phyloP scores from a whole-genome alignment of 108 stramenopile genomes.

The Conticribra guillardii region DNA sequence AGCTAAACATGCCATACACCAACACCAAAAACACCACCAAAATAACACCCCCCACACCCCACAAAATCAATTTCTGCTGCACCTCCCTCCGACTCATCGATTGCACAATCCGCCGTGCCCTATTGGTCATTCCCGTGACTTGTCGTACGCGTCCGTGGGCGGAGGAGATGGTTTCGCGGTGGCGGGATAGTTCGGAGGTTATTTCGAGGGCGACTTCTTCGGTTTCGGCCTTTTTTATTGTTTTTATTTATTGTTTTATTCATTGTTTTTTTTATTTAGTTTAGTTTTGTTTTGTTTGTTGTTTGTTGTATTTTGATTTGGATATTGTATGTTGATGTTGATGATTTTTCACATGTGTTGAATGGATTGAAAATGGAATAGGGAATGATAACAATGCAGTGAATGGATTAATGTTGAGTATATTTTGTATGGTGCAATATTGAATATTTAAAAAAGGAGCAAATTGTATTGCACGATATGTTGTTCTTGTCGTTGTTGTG shows the following conservation, averaged over 20 bases:
- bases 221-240: conserved; percentile 75
- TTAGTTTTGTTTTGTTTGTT: neutral
- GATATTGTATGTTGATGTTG: too few species aligned
- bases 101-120: conserved; percentile 88
- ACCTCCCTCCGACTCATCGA: conserved; percentile 89
- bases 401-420: too few species aligned
- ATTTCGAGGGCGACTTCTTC: conserved; percentile 95
- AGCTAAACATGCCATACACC: conserved; percentile 38
- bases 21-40: conserved; percentile 57
- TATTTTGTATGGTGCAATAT: too few species aligned
- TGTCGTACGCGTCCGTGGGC: conserved; percentile 89
- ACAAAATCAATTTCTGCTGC: conserved; percentile 93
- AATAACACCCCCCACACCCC: conserved; percentile 72
- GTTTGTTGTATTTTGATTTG: neutral
- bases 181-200: conserved; percentile 88
- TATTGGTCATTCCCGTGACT: conserved; percentile 89
- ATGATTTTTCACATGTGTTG: too few species aligned
- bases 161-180: conserved; percentile 89
- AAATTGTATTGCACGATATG: too few species aligned
- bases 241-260: neutral
- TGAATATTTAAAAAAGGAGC: too few species aligned
- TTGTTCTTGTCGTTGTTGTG: too few species aligned
- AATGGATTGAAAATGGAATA: too few species aligned
- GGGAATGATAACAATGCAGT: too few species aligned
- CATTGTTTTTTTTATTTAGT: neutral